phyloP scores from a whole-genome alignment of 2,329 filamentous ascomycete species.

The Rutstroemia sp. region DNA sequence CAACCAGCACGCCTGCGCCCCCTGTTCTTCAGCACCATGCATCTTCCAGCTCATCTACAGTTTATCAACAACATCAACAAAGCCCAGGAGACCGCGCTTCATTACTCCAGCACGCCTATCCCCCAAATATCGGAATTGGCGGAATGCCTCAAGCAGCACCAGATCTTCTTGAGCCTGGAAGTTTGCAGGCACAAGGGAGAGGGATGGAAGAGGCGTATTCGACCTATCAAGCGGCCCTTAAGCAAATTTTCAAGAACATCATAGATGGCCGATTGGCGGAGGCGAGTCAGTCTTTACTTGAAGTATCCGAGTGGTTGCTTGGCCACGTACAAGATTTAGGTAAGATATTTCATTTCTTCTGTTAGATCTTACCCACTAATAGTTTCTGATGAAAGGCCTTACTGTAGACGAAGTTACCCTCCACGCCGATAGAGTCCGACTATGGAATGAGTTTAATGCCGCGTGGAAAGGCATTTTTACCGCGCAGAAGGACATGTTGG shows the following conservation, averaged over 20 bases:
- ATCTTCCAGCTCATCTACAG: constrained; percentile 45
- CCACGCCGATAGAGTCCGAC: constrained; percentile 67
- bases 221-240: constrained; percentile 54
- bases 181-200: constrained; percentile 46
- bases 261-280: constrained; percentile 52
- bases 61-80: constrained; percentile 49
- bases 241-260: constrained; percentile 54
- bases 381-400: constrained; percentile 54
- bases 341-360: constrained; percentile 38
- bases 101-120: constrained; percentile 48
- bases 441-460: constrained; percentile 94
- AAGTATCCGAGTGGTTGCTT: constrained; percentile 60
- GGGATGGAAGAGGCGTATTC: constrained; percentile 61
- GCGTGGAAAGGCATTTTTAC: constrained; percentile 82
- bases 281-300: constrained; percentile 49
- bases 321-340: constrained; percentile 58
- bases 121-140: constrained; percentile 40
- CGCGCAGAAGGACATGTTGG: constrained; percentile 69
- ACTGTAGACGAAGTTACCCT: constrained; percentile 73
- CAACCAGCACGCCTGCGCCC: constrained; percentile 53
- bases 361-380: constrained; percentile 26
- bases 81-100: constrained; percentile 46
- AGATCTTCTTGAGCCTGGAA: constrained; percentile 49
- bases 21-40: constrained; percentile 44
- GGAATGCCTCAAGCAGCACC: constrained; percentile 37